A percentile compares a stretch with the other conserved stretches of the same genome.
Evolutionary conservation across 1,284 basidiomycete species (phyloP).

Genomic region (Paramarasmius palmivorus): DNA sequence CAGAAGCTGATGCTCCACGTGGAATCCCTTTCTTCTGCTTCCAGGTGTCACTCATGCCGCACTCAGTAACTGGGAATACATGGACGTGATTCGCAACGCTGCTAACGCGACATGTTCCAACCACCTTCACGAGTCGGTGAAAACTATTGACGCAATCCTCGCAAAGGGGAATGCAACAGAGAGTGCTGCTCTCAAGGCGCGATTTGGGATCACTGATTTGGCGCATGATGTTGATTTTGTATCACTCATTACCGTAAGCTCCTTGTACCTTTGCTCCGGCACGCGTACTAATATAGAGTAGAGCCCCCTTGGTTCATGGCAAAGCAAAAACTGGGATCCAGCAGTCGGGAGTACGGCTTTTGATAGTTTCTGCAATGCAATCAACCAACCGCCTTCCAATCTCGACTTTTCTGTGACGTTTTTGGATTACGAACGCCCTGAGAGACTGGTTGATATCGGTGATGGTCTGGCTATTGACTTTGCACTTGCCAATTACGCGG

Average conservation of each 20-base stretch:
- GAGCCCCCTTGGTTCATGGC: constrained; percentile 47
- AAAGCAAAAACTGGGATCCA: constrained; percentile 73
- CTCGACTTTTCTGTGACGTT: constrained; percentile 19
- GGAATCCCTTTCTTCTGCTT: not conserved
- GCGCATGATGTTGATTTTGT: constrained; percentile 80
- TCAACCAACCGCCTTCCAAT: constrained; percentile 43
- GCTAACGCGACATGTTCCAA: constrained; percentile 73
- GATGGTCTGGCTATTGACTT: constrained; percentile 52
- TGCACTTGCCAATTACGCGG: constrained; percentile 73
- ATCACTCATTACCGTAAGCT: constrained; percentile 58
- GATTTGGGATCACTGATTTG: constrained; percentile 74
- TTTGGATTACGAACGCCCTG: constrained; percentile 43
- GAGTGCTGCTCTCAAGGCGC: constrained; percentile 50
- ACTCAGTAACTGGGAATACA: constrained; percentile 81
- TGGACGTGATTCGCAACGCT: constrained; percentile 80
- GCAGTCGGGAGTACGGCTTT: constrained; percentile 59
- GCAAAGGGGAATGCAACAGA: constrained; percentile 30
- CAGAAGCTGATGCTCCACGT: not conserved
- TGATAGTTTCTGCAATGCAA: constrained; percentile 70
- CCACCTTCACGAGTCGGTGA: constrained; percentile 67
- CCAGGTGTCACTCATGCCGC: constrained; percentile 74
- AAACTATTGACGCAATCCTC: constrained; percentile 65
- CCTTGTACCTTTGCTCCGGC: not conserved
- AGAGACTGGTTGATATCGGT: constrained; percentile 42
- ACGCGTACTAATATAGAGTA: constrained; percentile 14